phyloP scores from a whole-genome alignment of 2,329 filamentous ascomycete species.

The Fusarium mundagurra region DNA sequence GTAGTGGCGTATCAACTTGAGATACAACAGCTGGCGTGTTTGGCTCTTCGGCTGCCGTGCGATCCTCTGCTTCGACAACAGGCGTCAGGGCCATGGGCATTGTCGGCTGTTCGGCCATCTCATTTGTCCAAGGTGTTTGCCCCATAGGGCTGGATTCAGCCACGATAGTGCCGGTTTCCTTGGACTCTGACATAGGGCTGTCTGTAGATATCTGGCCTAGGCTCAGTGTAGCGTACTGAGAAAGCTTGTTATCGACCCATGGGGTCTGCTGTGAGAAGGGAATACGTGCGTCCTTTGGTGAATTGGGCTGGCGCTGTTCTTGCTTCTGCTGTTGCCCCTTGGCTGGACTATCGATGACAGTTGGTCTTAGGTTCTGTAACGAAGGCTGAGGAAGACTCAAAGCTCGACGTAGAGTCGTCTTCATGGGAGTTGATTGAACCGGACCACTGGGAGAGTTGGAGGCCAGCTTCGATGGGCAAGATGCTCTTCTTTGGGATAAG shows the following conservation, averaged over 20 bases:
- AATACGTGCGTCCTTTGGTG: constrained; percentile 9
- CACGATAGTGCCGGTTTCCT: background rate
- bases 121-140: constrained; percentile 38
- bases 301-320: background rate
- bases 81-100: background rate
- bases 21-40: background rate
- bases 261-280: constrained; percentile 41
- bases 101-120: background rate
- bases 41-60: background rate
- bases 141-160: constrained; percentile 1
- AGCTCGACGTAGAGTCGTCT: background rate
- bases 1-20: constrained; percentile 1
- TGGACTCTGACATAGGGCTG: background rate
- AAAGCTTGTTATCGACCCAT: constrained; percentile 34
- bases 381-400: background rate
- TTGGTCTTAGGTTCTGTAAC: background rate
- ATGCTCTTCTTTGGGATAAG: background rate
- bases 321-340: background rate
- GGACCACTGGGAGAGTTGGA: background rate
- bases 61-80: background rate
- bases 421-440: background rate
- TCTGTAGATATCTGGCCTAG: background rate
- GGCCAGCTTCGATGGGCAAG: background rate
- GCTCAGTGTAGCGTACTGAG: constrained; percentile 29
- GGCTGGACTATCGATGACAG: background rate